Evolutionary conservation across 495 filamentous ascomycete species (phyloP), one percentile per base, ranked within the genome.

Genomic region (Podospora australis): DNA sequence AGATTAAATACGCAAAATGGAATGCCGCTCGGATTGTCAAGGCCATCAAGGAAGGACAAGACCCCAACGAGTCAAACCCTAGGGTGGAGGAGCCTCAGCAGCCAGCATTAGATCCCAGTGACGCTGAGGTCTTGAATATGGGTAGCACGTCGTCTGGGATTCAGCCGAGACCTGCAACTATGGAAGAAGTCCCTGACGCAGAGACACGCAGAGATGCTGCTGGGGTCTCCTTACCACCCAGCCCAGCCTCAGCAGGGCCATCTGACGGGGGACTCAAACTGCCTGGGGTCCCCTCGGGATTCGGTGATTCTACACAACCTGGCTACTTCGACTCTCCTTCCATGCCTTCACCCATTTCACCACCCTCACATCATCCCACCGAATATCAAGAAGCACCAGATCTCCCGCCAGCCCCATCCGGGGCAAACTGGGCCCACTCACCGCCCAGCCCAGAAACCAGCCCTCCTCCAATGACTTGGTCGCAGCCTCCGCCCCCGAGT

Each of bases 1-100:
- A 95, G 70, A 87, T 90, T 65, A 96, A 90, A 63, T 99, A 85
- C 64, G 88, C 91, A 30, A 97, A 97, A 65, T 97, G 86, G 75
- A 95, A 99, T 64, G 89, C 92, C 11, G 65, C 91, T 10, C 80
- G 94, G 35, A 97, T 99, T 60, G 73, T 80, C 2, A 95, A 90
- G 69, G 94, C 91, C 2, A 77, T 95, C 53, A 91, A 87, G 65
- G 86, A 88, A 14, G 90, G 90, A 36, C 85, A 88, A 50, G 91
- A 99, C 62, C 90, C 92, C 4, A 99, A 99, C 62, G 79, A 81
- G 39, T 83, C 87, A 11, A 96, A 95, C 55, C 90, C 90, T 0
- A 79, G 76, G 44, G 68, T 64, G 16, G 65, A 72, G 49, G 73
- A 72, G 23, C 70, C 79, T 21, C 59, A 58, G 13, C 74, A 71